phyloP scores from a whole-genome alignment of 192 early-diverging fungal genomes.

The Podochytrium sp. region DNA sequence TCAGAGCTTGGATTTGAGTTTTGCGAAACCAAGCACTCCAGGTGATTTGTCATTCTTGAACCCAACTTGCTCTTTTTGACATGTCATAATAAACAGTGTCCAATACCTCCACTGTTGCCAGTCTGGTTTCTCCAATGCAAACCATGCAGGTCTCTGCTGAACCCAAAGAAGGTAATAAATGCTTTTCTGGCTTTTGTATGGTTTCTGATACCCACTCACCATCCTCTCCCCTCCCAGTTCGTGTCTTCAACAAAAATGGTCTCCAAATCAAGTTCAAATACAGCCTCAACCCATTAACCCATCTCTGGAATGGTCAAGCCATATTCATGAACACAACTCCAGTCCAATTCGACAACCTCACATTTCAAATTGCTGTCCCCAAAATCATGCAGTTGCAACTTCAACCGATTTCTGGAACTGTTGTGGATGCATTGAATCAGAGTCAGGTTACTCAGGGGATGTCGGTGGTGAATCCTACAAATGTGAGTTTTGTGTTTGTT shows the following conservation, averaged over 20 bases:
- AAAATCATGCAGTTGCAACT: constrained; percentile 60
- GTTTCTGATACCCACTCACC: neutral
- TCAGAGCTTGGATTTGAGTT: constrained; percentile 13
- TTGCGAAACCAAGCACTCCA: neutral
- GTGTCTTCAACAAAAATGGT: constrained; percentile 58
- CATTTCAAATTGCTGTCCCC: constrained; percentile 56
- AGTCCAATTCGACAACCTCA: constrained; percentile 51
- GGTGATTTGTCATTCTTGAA: too few relatives aligned
- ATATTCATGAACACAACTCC: constrained; percentile 62
- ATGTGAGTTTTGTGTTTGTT: constrained; percentile 36
- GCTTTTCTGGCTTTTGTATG: neutral
- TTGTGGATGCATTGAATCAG: constrained; percentile 52
- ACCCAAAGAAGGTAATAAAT: constrained; percentile 15
- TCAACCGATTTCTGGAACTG: constrained; percentile 44
- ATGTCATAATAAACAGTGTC: too few relatives aligned
- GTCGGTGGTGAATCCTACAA: constrained; percentile 45
- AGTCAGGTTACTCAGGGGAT: constrained; percentile 47
- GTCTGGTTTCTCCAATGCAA: constrained; percentile 10
- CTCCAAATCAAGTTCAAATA: constrained; percentile 53
- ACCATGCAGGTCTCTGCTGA: constrained; percentile 10
- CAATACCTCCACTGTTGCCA: neutral
- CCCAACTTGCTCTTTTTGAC: too few relatives aligned
- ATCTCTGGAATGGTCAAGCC: constrained; percentile 33
- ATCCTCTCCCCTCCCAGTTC: too few relatives aligned
- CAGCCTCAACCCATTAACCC: neutral